Conservation (phyloP, 371 early-diverging fungal genomes). For the Encephalitozoon romaleae region DNA sequence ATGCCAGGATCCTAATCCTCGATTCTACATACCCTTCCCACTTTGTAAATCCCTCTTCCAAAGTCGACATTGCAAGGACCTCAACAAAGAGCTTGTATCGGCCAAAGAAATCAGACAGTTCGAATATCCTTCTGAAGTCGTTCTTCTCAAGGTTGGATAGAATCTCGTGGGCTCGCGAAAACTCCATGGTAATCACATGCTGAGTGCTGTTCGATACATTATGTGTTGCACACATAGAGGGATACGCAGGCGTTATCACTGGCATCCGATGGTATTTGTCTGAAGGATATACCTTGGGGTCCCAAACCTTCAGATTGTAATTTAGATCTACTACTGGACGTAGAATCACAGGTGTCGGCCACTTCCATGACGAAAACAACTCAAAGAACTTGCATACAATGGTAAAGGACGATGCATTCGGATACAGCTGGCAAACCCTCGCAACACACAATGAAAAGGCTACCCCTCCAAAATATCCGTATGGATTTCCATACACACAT, state of each 20-base stretch:
- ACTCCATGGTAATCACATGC: constrained; percentile 72
- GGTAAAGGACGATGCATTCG: constrained; percentile 75
- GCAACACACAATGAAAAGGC: constrained; percentile 97
- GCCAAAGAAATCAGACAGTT: constrained; percentile 75
- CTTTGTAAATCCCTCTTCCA: constrained; percentile 32
- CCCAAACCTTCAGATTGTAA: constrained; percentile 85
- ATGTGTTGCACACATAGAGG: constrained; percentile 97
- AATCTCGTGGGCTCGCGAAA: constrained; percentile 58
- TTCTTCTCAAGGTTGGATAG: constrained; percentile 17
- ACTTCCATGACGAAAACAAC: constrained; percentile 78
- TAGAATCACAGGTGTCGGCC: constrained; percentile 91
- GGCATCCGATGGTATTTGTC: constrained; percentile 92
- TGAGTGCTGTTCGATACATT: constrained; percentile 85
- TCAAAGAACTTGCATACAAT: constrained; percentile 81
- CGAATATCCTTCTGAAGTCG: constrained; percentile 65
- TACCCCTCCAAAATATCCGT: constrained; percentile 98
- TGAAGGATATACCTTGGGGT: constrained; percentile 76
- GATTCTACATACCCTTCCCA: constrained; percentile 84
- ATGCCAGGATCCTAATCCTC: constrained; percentile 74
- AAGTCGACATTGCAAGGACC: constrained; percentile 63
- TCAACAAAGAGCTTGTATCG: constrained; percentile 80
- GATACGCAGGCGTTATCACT: constrained; percentile 97
- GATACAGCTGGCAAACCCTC: constrained; percentile 88
- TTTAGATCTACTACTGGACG: constrained; percentile 80
- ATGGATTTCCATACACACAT: constrained; percentile 82